Evolutionary conservation across 805 yeast genomes (phyloP).

Genomic region (Candida germanica): DNA sequence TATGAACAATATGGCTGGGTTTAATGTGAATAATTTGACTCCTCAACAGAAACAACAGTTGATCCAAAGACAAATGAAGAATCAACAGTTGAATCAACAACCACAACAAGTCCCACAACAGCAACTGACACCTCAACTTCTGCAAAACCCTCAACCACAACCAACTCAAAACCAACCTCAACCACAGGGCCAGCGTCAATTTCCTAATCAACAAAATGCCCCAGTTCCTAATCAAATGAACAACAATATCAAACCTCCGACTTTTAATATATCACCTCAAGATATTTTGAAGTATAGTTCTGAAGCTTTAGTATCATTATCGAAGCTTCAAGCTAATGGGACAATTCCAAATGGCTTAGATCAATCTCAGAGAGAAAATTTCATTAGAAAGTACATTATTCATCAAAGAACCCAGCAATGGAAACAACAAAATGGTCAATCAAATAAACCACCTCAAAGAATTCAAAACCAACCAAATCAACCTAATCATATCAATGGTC

Average conservation of each 20-base stretch:
- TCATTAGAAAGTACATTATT: constrained; percentile 35
- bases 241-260: constrained; percentile 22
- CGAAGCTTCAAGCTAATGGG: constrained; percentile 34
- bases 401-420: constrained; percentile 35
- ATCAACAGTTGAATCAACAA: constrained; percentile 14
- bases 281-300: constrained; percentile 37
- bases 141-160: constrained; percentile 4
- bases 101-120: constrained; percentile 18
- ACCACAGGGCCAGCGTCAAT: constrained; percentile 20
- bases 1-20: constrained; percentile 12
- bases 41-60: constrained; percentile 40
- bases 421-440: constrained; percentile 28
- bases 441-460: background rate
- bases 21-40: constrained; percentile 15
- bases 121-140: background rate
- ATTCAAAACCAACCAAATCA: background rate
- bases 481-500: constrained; percentile 11
- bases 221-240: constrained; percentile 9
- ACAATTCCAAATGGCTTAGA: constrained; percentile 34
- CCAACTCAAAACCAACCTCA: constrained; percentile 18
- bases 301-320: constrained; percentile 39
- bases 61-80: constrained; percentile 35
- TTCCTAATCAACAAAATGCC: constrained; percentile 4
- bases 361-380: constrained; percentile 34
- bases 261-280: constrained; percentile 32